Evolutionary conservation across 2,329 filamentous ascomycete genomes (phyloP).

Genomic region (Aspergillus tanneri): DNA sequence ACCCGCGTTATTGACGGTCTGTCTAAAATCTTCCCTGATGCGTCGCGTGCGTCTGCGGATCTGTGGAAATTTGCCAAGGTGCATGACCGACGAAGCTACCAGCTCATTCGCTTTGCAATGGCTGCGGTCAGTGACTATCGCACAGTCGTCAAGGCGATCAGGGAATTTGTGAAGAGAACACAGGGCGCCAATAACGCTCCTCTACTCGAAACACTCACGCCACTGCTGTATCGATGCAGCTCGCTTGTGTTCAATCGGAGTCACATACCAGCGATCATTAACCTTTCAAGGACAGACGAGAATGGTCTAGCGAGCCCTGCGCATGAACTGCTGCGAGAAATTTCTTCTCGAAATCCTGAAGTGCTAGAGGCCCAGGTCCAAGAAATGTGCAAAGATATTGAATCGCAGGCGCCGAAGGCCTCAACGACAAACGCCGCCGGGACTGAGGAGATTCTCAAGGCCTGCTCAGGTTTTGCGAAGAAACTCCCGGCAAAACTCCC

Average conservation of each 20-base stretch:
- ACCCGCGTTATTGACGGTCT: constrained; percentile 72
- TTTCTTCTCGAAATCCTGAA: constrained; percentile 83
- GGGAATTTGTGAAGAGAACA: constrained; percentile 80
- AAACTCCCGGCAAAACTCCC: constrained; percentile 83
- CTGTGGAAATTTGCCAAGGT: constrained; percentile 87
- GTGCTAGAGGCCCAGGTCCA: constrained; percentile 91
- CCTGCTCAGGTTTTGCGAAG: constrained; percentile 86
- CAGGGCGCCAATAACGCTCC: constrained; percentile 62
- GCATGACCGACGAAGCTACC: constrained; percentile 86
- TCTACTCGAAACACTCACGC: constrained; percentile 75
- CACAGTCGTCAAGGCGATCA: constrained; percentile 84
- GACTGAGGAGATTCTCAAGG: constrained; percentile 88
- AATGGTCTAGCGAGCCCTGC: constrained; percentile 74
- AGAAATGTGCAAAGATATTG: constrained; percentile 82
- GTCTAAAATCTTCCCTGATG: constrained; percentile 73
- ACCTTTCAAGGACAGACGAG: constrained; percentile 80
- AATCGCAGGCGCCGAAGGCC: constrained; percentile 73
- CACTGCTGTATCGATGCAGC: constrained; percentile 78
- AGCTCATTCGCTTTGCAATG: constrained; percentile 82
- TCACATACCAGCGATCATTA: constrained; percentile 86
- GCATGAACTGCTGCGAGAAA: constrained; percentile 87
- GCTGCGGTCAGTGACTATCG: constrained; percentile 86
- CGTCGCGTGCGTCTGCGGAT: constrained; percentile 68
- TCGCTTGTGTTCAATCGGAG: constrained; percentile 91
- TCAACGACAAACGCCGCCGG: constrained; percentile 66